Percentiles rank a stretch among this genome's conserved stretches.
Conservation (phyloP, 2,329 filamentous ascomycete species). For the Saccharata proteae region DNA sequence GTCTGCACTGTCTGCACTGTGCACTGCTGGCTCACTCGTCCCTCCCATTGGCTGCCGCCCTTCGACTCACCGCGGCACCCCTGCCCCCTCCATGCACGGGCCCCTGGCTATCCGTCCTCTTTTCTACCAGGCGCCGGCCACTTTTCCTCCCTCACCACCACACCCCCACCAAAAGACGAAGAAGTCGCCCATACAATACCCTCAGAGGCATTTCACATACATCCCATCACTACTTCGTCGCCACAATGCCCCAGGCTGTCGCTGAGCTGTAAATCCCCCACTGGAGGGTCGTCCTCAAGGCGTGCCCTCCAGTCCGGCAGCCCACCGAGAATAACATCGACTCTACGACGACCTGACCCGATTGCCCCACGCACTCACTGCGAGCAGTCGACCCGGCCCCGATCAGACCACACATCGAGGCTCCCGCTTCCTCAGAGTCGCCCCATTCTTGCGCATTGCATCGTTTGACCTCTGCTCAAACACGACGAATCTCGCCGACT, state of each 20-base stretch:
- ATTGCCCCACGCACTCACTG: conserved; percentile 22
- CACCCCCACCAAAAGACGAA: too few species aligned
- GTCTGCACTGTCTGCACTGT: too few species aligned
- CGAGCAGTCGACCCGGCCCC: conserved; percentile 17
- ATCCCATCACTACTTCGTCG: too few species aligned
- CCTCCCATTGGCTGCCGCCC: too few species aligned
- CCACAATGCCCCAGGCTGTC: conserved; percentile 36
- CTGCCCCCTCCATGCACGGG: too few species aligned
- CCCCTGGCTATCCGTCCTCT: too few species aligned
- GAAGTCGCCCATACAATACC: background rate
- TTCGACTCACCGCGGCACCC: too few species aligned
- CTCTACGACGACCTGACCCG: conserved; percentile 27
- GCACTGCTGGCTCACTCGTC: too few species aligned
- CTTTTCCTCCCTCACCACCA: too few species aligned
- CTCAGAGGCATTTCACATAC: background rate
- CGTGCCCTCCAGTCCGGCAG: conserved; percentile 69
- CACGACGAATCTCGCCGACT: conserved; percentile 24
- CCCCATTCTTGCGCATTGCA: conserved; percentile 14
- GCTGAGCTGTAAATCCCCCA: conserved; percentile 68
- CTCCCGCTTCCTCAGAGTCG: conserved; percentile 22
- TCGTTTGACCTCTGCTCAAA: conserved; percentile 22
- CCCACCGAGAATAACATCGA: conserved; percentile 62
- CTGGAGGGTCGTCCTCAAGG: conserved; percentile 53
- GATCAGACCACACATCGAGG: too few species aligned
- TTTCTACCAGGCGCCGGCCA: too few species aligned